Base-by-base conservation (phyloP, 2,329 filamentous ascomycete genomes). In the Penicillium sp. region DNA sequence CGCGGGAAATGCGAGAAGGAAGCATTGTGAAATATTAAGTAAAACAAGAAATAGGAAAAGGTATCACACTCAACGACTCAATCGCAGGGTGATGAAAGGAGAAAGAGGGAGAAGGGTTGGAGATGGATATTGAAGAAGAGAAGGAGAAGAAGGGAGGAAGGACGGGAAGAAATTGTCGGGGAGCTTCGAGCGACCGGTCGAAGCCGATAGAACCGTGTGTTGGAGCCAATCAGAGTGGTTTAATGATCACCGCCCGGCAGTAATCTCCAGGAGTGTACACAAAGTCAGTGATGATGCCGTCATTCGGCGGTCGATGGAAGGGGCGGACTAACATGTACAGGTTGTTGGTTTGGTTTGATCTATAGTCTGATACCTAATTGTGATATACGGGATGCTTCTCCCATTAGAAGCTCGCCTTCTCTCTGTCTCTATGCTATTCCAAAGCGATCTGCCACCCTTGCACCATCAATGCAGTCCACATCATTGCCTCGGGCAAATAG, bases 1-100 rank as follows among this genome's bases (percentile, higher is more conserved):
- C 86, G 82, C 86, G 84, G 69, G 84, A 82, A 67, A 90, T 78
- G 75, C 85, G 85, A 68, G 86, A 83, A 71, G 86, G 80, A 77
- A 90, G 74, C 87, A 90, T 89, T 73, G 76, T 86, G 78, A 62
- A 56, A 56, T 56, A 63, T 67, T 64, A 68, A 68, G 59, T 71
- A 69, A 68, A 69, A 38, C 71, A 61, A 67, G 56, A 53, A 63
- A 63, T 60, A 61, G 67, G 61, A 66, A 65, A 60, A 54, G 54
- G 62, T 50, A 59, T 51, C 31, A 48, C 48, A 64, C 64, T 65
- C 67, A 57, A 56, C 67, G 65, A 69, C 55, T 70, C 68, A 71
- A 68, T 64, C 65, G 67, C 61, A 62, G 59, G 61, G 59, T 58
- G 60, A 47, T 45, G 62, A 60, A 52, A 49, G 51, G 55, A 58